phyloP scores from a whole-genome alignment of 306 rosid species.

The Prunus persica region DNA sequence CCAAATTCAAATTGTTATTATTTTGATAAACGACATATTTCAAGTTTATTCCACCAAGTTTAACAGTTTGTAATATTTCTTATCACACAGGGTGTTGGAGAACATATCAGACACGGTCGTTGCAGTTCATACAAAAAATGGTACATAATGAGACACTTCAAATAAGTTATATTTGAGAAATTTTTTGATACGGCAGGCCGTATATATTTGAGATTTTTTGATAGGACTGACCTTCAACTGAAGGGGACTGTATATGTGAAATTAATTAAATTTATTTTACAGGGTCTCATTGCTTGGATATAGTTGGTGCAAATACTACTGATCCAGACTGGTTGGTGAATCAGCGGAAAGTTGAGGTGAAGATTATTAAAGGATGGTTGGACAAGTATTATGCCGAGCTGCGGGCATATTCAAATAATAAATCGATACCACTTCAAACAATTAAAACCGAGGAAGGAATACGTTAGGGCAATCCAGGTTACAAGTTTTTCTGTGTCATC shows the following conservation, averaged over 20 bases:
- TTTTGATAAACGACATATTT: neutral
- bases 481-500: too few relatives aligned
- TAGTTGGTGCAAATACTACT: neutral
- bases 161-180: too few relatives aligned
- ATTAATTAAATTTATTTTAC: neutral
- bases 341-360: constrained; percentile 30
- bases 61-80: neutral
- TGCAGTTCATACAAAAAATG: constrained; percentile 45
- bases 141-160: constrained; percentile 21
- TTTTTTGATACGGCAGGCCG: too few relatives aligned
- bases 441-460: neutral
- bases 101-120: constrained; percentile 51
- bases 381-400: constrained; percentile 28
- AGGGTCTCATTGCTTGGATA: constrained; percentile 47
- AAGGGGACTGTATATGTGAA: neutral
- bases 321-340: constrained; percentile 34
- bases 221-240: neutral
- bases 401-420: neutral
- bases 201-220: too few relatives aligned
- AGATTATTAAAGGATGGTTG: constrained; percentile 30
- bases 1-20: neutral
- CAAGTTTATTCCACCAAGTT: neutral
- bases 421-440: neutral
- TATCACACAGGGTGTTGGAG: constrained; percentile 50
- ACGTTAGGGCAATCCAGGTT: too few relatives aligned